Evolutionary conservation across 129 eudicot genomes (phyloP).

Genomic region (Artemisia argyi): DNA sequence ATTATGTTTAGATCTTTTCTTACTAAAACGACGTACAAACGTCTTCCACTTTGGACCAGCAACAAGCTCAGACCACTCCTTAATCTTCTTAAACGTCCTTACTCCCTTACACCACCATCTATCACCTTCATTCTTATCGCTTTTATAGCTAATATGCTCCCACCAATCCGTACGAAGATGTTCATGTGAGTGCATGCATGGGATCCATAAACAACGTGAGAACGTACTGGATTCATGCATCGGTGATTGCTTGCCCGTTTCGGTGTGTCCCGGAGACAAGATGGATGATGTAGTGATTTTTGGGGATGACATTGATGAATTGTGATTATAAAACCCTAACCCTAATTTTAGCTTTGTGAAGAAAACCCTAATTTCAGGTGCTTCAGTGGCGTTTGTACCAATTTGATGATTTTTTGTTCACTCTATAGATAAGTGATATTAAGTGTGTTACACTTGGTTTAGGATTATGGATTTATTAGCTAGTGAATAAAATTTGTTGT

Average conservation of each 20-base stretch:
- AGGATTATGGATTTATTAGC: too few species aligned
- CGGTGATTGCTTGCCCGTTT: slow-evolving; percentile 22
- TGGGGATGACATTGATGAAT: not conserved
- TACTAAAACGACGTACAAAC: slow-evolving; percentile 50
- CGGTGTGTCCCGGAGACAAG: slow-evolving; percentile 6
- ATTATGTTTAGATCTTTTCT: slow-evolving; percentile 15
- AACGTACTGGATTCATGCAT: slow-evolving; percentile 21
- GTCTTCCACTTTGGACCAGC: slow-evolving; percentile 75
- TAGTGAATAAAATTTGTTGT: not conserved
- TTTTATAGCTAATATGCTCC: slow-evolving; percentile 23
- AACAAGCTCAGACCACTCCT: slow-evolving; percentile 74
- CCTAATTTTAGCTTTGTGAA: slow-evolving; percentile 1
- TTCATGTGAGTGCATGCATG: slow-evolving; percentile 38
- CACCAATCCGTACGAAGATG: slow-evolving; percentile 28
- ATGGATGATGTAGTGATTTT: not conserved
- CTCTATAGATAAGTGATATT: not conserved
- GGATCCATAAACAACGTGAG: slow-evolving; percentile 40
- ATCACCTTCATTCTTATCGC: slow-evolving; percentile 5
- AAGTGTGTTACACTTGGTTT: too few species aligned
- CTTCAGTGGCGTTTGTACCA: not conserved
- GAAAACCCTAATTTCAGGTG: not conserved
- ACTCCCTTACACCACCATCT: slow-evolving; percentile 40
- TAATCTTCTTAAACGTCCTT: slow-evolving; percentile 35
- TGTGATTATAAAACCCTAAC: slow-evolving; percentile 11
- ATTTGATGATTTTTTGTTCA: not conserved